These are phyloP conservation scores for Aureobasidium subglaciale DNA, from an alignment of 2,329 filamentous ascomycete genomes.

Conservation along the genomic window DNA sequence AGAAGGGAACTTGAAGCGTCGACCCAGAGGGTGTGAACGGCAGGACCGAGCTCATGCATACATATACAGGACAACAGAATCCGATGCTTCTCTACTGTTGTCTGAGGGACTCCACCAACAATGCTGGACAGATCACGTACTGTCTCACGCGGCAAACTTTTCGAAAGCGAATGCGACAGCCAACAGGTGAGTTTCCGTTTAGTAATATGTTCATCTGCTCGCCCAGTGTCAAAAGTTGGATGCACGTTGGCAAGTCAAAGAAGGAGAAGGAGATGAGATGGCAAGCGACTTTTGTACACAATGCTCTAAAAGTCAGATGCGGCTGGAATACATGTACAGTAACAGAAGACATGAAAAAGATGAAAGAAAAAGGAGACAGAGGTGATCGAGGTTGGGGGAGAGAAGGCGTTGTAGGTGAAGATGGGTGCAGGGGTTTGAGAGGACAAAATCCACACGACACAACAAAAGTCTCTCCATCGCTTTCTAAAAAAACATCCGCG, in stretches of 20 bases:
- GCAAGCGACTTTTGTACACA: constrained; percentile 14
- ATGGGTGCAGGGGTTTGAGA: not conserved
- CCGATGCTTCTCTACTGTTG: too few species aligned
- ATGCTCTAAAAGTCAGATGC: constrained; percentile 14
- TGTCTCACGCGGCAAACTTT: too few species aligned
- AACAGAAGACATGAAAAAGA: constrained; percentile 4
- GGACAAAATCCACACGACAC: not conserved
- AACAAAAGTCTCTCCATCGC: not conserved
- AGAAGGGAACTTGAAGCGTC: not conserved
- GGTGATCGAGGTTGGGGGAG: not conserved
- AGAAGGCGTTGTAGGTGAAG: not conserved
- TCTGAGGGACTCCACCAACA: too few species aligned
- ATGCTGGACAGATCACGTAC: too few species aligned
- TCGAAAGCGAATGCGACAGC: too few species aligned
- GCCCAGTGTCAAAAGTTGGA: not conserved
- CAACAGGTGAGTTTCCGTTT: too few species aligned
- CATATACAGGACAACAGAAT: too few species aligned
- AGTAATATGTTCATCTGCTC: too few species aligned
- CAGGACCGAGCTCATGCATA: not conserved
- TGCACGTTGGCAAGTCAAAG: not conserved
- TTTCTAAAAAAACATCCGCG: not conserved
- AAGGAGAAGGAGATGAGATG: not conserved
- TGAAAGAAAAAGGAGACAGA: not conserved
- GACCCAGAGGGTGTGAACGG: not conserved
- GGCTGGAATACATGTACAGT: constrained; percentile 15